Percentiles rank a stretch among this genome's conserved stretches.
These are phyloP conservation scores for Solanum rostratum DNA, from an alignment of 257 asterid genomes.

Conservation along the genomic window DNA sequence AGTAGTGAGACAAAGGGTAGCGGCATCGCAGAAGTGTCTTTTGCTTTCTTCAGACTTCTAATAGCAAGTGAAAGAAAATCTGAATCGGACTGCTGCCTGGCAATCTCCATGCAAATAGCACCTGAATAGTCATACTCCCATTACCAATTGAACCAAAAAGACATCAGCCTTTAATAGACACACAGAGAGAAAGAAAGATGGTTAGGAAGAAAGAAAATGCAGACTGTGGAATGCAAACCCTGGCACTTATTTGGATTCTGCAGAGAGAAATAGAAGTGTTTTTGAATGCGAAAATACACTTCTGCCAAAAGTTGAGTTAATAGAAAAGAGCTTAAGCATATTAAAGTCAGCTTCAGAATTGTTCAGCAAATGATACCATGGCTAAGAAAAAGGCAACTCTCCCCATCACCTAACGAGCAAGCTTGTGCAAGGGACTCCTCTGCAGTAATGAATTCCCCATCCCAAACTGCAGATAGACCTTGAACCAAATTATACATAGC, in stretches of 20 bases:
- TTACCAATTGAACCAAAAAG: not conserved
- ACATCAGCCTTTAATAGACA: not conserved
- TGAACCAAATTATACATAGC: constrained; percentile 60
- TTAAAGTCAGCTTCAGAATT: not conserved
- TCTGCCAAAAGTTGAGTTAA: not conserved
- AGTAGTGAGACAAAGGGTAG: constrained; percentile 59
- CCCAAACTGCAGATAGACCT: constrained; percentile 63
- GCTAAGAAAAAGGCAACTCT: constrained; percentile 60
- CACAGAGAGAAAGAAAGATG: not conserved
- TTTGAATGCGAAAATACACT: not conserved
- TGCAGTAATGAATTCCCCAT: constrained; percentile 52
- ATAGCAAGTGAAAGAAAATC: constrained; percentile 50
- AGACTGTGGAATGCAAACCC: not conserved
- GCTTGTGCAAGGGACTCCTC: constrained; percentile 68
- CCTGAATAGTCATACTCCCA: constrained; percentile 26
- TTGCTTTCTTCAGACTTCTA: constrained; percentile 71
- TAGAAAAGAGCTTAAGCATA: not conserved
- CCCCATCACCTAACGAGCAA: constrained; percentile 47
- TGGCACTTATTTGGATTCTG: not conserved
- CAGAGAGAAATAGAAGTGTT: not conserved
- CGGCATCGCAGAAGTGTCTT: constrained; percentile 25
- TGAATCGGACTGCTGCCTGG: constrained; percentile 65
- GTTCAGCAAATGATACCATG: constrained; percentile 50
- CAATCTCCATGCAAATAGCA: constrained; percentile 83
- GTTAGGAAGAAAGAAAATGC: not conserved